These are phyloP conservation scores for Aspergillus fructus DNA, from an alignment of 2,329 filamentous ascomycete species.

Conservation along the genomic window DNA sequence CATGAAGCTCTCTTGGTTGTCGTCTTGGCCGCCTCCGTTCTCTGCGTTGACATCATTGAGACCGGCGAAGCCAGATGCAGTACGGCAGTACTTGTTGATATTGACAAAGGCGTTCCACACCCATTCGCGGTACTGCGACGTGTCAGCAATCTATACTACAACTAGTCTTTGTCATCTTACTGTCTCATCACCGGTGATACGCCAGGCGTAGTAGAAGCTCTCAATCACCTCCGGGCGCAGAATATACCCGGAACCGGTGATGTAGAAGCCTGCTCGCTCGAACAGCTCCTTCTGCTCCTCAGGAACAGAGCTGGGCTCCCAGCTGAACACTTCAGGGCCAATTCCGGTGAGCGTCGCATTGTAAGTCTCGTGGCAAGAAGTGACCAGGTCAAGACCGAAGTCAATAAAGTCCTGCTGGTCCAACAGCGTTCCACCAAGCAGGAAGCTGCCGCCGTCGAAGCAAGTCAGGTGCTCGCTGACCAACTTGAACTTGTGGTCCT, in stretches of 20 bases:
- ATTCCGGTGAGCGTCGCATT: conserved; percentile 66
- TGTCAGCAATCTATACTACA: conserved; percentile 10
- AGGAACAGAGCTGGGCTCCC: conserved; percentile 55
- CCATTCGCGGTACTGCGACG: conserved; percentile 69
- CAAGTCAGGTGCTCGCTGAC: conserved; percentile 62
- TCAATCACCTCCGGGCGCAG: conserved; percentile 81
- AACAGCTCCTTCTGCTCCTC: conserved; percentile 60
- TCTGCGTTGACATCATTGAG: conserved; percentile 64
- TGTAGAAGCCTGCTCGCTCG: conserved; percentile 68
- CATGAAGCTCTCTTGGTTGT: conserved; percentile 84
- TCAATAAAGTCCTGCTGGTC: conserved; percentile 65
- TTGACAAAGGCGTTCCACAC: conserved; percentile 74
- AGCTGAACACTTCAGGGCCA: conserved; percentile 71
- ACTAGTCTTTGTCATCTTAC: conserved; percentile 20
- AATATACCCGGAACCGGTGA: conserved; percentile 60
- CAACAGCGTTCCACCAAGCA: conserved; percentile 74
- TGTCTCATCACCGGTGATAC: conserved; percentile 69
- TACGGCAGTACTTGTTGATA: conserved; percentile 64
- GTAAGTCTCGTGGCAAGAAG: conserved; percentile 75
- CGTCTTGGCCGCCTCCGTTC: conserved; percentile 60
- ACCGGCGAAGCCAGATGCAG: conserved; percentile 65
- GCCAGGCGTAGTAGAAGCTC: conserved; percentile 83
- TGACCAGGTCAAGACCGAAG: conserved; percentile 70
- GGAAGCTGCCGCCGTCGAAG: conserved; percentile 82
- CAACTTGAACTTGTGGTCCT: conserved; percentile 33